Evolutionary conservation across 345 rosid genomes (phyloP), one percentile per base, ranked within the genome.

Genomic region (Nephelium lappaceum): DNA sequence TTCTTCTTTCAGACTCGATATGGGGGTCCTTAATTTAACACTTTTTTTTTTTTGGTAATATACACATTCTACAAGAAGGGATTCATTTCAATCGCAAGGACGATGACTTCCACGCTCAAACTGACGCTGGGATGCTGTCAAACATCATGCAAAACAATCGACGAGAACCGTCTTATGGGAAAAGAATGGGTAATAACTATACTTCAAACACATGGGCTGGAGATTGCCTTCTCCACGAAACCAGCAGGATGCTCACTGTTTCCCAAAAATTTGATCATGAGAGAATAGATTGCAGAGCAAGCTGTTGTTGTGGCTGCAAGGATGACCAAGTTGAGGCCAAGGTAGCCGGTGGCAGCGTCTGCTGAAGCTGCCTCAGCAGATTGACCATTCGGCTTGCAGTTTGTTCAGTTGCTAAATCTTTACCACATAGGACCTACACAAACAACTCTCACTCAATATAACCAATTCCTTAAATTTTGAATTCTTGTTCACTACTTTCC

Each of bases 301-400:
- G 88, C 86, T 93, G 98, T 68, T 97, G 99, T 81, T 97, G 98
- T 2, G 99, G 99, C 80, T 92, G 95, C 88, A 97, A 81, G 64
- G 94, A 78, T 65, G 98, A 91, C 97, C 93, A 91, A 42, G 98
- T 93, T 18, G 96, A 91, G 57, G 98, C 98, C 87, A 94, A 84
- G 24, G 96, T 89, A n/a, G 93, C 81, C 4, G 98, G 96, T 36
- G 99, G 99, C 72, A 97, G 83, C 6, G 98, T 94, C 84, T 91
- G 95, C 85, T 93, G 98, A 67, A 97, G 98, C 84, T 94, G 97
- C 83, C 94, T 91, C 78, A 97, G 86, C 79, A 97, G 84, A 82
- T 84, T 92, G 8, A 93, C 86, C 96, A 97, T 97, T 63, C 98
- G 86, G 66, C 90, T 82, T 77, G 87, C 83, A 10, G 99, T 97